These are phyloP conservation scores for Neofusicoccum umdonicola DNA, from an alignment of 2,329 filamentous ascomycete species.

Conservation along the genomic window DNA sequence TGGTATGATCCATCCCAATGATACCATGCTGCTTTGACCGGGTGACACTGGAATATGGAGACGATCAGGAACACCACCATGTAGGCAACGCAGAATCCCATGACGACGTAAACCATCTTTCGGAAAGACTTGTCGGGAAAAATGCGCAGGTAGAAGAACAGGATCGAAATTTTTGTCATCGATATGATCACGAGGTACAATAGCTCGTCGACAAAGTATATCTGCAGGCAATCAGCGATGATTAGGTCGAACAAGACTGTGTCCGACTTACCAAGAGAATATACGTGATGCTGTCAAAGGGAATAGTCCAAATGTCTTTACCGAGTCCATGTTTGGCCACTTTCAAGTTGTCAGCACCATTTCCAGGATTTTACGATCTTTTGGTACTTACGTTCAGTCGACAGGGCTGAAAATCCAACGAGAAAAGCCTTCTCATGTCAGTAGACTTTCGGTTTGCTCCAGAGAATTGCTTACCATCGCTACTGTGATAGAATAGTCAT, in stretches of 20 bases:
- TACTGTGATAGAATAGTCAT: conserved; percentile 39
- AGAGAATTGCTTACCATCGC: conserved; percentile 34
- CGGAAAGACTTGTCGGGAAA: conserved; percentile 27
- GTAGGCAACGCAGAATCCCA: conserved; percentile 26
- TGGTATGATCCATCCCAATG: conserved; percentile 30
- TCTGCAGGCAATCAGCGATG: not conserved
- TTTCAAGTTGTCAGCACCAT: conserved; percentile 10
- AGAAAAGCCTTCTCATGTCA: conserved; percentile 21
- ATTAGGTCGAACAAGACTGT: not conserved
- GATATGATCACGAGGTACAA: conserved; percentile 32
- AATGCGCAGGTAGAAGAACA: conserved; percentile 34
- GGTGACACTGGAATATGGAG: conserved; percentile 32
- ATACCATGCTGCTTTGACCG: conserved; percentile 33
- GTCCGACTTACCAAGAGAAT: conserved; percentile 36
- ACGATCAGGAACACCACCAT: conserved; percentile 23
- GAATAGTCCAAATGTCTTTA: conserved; percentile 52
- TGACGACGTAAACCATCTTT: conserved; percentile 25
- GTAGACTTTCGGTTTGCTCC: not conserved
- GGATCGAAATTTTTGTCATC: conserved; percentile 28
- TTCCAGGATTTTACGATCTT: conserved; percentile 19
- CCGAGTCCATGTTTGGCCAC: conserved; percentile 45
- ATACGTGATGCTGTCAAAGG: conserved; percentile 41
- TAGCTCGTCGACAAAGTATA: conserved; percentile 34
- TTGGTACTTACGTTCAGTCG: conserved; percentile 12
- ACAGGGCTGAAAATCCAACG: conserved; percentile 21